Base-by-base conservation (phyloP, 352 stramenopile species). In the Pythium angustatum region DNA sequence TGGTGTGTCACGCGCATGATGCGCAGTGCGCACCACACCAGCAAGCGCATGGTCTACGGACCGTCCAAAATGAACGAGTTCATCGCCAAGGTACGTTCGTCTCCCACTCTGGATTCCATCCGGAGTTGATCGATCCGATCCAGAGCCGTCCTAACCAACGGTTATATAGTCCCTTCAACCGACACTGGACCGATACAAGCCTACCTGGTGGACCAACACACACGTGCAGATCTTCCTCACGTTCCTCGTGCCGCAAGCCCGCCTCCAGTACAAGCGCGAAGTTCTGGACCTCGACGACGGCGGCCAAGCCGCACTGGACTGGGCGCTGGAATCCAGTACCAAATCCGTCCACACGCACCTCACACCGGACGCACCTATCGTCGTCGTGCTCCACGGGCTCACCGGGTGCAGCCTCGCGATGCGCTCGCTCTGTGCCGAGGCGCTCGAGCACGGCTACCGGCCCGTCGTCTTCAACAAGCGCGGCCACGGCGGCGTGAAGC, bases 401-500 rank as follows among this genome's bases (percentile, higher is more conserved):
- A 89, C 85, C 1, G 80, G 85, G 17, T 87, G 79, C 65, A 90
- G 80, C 62, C 43, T 66, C 26, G 81, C 60, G 51, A 90, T 89
- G 80, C 73, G 73, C 4, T 82, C 75, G 40, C 69, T 90, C 10
- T 91, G 81, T 60, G 78, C 81, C 10, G 79, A 89, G 45, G 83
- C 85, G 14, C 62, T 91, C 22, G 43, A 59, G 5, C 69, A 78
- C 27, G 85, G 85, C 9, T 93, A 90, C 69, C 80, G 85, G 3
- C 83, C 85, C 5, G 85, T 94, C 9, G 85, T 91, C 22, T 94
- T 93, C 58, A 94, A 93, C 68, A 94, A 94, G 72, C 77, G 85
- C 50, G 85, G 85, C 11, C 85, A 94, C 31, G 85, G 85, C 24
- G 83, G 81, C 3, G 45, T 89, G 50, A 72, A 75, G 44, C 75